Evolutionary conservation across 345 rosid species (phyloP).

Genomic region (Citropsis articulata): DNA sequence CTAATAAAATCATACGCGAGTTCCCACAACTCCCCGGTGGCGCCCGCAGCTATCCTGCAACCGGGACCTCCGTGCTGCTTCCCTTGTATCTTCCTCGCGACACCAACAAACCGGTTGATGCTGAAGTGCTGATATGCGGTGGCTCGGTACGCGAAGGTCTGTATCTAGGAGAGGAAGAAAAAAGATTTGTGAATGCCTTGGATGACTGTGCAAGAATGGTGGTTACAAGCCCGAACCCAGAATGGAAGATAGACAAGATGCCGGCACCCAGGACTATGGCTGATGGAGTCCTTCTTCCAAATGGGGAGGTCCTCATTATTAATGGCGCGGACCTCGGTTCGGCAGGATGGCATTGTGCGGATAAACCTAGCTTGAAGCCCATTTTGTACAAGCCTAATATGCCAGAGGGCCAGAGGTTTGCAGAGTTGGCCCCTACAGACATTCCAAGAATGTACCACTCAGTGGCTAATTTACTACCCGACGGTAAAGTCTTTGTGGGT

Average conservation of each 20-base stretch:
- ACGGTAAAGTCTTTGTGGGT: conserved; percentile 52
- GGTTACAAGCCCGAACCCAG: conserved; percentile 41
- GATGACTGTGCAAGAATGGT: conserved; percentile 31
- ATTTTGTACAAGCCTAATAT: conserved; percentile 38
- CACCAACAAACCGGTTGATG: conserved; percentile 19
- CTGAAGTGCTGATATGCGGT: conserved; percentile 64
- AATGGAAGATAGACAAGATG: conserved; percentile 65
- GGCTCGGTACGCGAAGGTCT: conserved; percentile 48
- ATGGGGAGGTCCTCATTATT: conserved; percentile 61
- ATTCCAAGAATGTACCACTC: conserved; percentile 85
- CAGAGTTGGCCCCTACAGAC: conserved; percentile 27
- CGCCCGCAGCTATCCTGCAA: conserved; percentile 30
- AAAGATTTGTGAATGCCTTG: conserved; percentile 33
- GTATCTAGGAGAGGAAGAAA: conserved; percentile 19
- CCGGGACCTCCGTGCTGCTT: conserved; percentile 25
- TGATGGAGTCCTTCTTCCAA: conserved; percentile 66
- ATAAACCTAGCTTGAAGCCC: conserved; percentile 61
- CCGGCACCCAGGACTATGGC: conserved; percentile 68
- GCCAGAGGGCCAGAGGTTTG: conserved; percentile 31
- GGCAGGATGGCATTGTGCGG: conserved; percentile 66
- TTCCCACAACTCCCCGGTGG: conserved; percentile 29
- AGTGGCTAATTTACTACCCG: conserved; percentile 42
- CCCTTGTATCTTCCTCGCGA: conserved; percentile 43
- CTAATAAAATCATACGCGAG: conserved; percentile 24
- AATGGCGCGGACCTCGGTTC: conserved; percentile 74